These are phyloP conservation scores for Trypanosoma avium DNA, from an alignment of 208 protist species.

Conservation along the genomic window DNA sequence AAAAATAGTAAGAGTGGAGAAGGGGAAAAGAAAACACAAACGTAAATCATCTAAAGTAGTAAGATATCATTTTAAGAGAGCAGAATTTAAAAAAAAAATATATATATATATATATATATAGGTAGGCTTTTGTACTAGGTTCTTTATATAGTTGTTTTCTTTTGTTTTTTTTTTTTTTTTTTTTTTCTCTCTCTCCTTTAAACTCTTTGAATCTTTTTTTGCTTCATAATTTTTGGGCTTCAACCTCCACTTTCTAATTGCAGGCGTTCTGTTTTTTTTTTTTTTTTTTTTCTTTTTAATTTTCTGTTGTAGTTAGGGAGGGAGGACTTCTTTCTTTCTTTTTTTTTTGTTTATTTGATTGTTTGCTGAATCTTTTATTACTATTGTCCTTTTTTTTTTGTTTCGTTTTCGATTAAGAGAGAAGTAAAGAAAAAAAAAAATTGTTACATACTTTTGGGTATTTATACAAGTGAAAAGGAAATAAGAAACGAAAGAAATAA, in stretches of 20 bases:
- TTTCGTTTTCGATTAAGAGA: neutral
- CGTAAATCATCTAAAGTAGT: neutral
- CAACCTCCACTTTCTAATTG: neutral
- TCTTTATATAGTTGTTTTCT: neutral
- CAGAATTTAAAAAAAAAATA: neutral
- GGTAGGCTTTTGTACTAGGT: neutral
- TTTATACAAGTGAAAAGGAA: neutral
- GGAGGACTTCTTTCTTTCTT: neutral
- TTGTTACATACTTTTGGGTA: neutral
- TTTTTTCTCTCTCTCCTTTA: neutral
- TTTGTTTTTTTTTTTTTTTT: neutral
- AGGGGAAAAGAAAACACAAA: neutral
- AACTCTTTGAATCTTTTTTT: neutral
- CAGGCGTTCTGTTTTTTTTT: neutral
- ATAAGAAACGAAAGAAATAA: neutral
- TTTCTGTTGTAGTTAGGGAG: too few relatives aligned
- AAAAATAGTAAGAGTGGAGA: too few relatives aligned
- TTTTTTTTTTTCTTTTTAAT: constrained; percentile 2
- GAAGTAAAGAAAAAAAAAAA: neutral
- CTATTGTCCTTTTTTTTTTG: constrained; percentile 1
- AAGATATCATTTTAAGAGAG: neutral
- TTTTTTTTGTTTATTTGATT: neutral
- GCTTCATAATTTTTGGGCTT: neutral
- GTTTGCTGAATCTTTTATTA: constrained; percentile 21
- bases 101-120: constrained; percentile 5